Evolutionary conservation across 345 rosid genomes (phyloP).

Genomic region (Aurinia saxatilis): DNA sequence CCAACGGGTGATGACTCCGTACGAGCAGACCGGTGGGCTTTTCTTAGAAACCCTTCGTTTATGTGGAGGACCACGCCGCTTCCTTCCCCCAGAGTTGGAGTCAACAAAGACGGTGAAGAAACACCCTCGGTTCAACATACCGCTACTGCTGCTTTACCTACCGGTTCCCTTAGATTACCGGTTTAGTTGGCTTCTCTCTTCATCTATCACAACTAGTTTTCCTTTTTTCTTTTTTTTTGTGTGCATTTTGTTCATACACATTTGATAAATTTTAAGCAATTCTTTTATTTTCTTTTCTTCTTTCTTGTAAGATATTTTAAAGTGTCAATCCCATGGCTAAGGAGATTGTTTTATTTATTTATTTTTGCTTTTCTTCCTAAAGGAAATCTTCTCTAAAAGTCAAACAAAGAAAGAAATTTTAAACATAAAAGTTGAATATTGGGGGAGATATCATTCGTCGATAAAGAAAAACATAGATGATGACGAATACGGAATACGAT

Average conservation of each 20-base stretch:
- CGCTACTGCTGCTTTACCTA: constrained; percentile 8
- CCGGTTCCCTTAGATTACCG: constrained; percentile 38
- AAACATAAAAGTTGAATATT: background rate
- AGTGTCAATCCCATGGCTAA: constrained; percentile 2
- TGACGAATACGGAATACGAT: too few relatives aligned
- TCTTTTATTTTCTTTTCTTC: constrained; percentile 1
- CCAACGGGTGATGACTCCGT: constrained; percentile 26
- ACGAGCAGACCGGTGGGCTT: constrained; percentile 53
- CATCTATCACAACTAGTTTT: background rate
- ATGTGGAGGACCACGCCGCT: constrained; percentile 41
- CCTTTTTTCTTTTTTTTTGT: background rate
- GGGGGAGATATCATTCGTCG: too few relatives aligned
- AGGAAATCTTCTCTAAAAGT: background rate
- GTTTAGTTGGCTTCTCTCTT: constrained; percentile 29
- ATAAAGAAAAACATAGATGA: too few relatives aligned
- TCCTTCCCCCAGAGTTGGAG: constrained; percentile 39
- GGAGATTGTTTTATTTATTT: constrained; percentile 1
- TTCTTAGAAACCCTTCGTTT: constrained; percentile 40
- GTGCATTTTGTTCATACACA: constrained; percentile 13
- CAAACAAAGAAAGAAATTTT: background rate
- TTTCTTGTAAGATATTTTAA: background rate
- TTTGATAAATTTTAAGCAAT: background rate
- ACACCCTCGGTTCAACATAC: constrained; percentile 19
- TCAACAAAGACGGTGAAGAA: constrained; percentile 26
- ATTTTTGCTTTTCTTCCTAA: background rate